Base-by-base conservation (phyloP, 2,329 filamentous ascomycete genomes). In the Cercospora sp. region DNA sequence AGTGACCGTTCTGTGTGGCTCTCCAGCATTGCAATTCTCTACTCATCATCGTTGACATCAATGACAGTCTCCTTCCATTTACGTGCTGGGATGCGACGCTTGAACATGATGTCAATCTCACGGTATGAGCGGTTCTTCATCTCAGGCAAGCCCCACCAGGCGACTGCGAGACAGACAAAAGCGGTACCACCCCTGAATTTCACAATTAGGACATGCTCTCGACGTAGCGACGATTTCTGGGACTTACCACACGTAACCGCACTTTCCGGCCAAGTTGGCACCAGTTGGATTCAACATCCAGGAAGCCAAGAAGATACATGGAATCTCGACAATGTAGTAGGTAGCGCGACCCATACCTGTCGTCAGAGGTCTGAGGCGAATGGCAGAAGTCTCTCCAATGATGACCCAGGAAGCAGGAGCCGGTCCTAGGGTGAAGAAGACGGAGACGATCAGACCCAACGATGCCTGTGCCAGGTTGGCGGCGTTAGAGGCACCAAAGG, bases 371-470 rank as follows among this genome's bases (percentile, higher is more conserved):
- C 88, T 78, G 31, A 90, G 87, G 69, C 88, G 88, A 64, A 90
- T 84, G 61, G 88, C 80, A 0, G 88, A 89, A 2, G 88, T 90
- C 78, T 90, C 88, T 72, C 85, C 87, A 58, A 90, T 90, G 72
- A 90, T 88, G 79, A 87, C 86, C 84, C 85, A 90, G 9, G 88
- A 89, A 48, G 86, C 85, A 58, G 88, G 88, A 1, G 87, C 88
- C 28, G 87, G 87, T 72, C 86, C 87, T 16, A 88, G 77, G 51
- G 84, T 86, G 80, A 89, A 91, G 33, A 89, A 78, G 65, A 91
- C 86, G 30, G 88, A 90, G 74, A 90, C 82, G 72, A 90, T 88
- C 63, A 90, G 80, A 70, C 88, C 88, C 26, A 90, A 80, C 7
- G 84, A 86, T 8, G 88, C 88, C 76, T 88, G 86, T 2, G 88